Base-by-base conservation (phyloP, 805 yeast species). In the Candida patagonica region DNA sequence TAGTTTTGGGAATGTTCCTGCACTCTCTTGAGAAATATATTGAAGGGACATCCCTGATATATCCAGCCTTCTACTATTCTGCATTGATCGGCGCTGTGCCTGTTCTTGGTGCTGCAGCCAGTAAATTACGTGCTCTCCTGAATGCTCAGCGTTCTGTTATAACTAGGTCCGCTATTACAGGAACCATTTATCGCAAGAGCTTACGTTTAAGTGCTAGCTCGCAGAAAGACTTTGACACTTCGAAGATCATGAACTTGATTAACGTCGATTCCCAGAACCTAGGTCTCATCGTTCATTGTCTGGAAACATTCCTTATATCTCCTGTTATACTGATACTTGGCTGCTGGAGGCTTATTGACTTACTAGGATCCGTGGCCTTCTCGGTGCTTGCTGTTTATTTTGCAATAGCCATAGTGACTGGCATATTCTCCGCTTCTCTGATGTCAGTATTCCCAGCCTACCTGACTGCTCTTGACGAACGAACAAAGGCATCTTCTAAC, bases 401-500 rank as follows among this genome's bases (percentile, higher is more conserved):
- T 16, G 6, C 35, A 3, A 52, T 61, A n/a, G 40, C 66, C 6
- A 24, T 33, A 2, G 37, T 51, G 1, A 65, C 78, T 13, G 38
- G 37, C 9, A 41, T 36, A 16, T 30, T 47, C 19, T 45, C 53
- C 12, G 36, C 31, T 26, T 31, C 71, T 40, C 57, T 56, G 4
- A 70, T 84, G 49, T 54, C 46, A 2, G 65, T 68, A 44, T 74
- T 96, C 54, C 63, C 61, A 15, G 56, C 57, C 8, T 77, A 84
- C 4, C 74, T 74, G 39, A 63, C 62, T 1, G 71, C n/a, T n/a
- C n/a, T n/a, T 59, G 98, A 89, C 62, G 81, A 79, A 57, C 78
- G 98, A 67, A 82, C 95, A 6, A 76, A 94, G 45, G 65, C 85
- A 35, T 78, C 83, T 41, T 78, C 83, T 44, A 95, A 87, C 59